phyloP scores from a whole-genome alignment of 495 filamentous ascomycete genomes.

The Neohortaea acidophila region DNA sequence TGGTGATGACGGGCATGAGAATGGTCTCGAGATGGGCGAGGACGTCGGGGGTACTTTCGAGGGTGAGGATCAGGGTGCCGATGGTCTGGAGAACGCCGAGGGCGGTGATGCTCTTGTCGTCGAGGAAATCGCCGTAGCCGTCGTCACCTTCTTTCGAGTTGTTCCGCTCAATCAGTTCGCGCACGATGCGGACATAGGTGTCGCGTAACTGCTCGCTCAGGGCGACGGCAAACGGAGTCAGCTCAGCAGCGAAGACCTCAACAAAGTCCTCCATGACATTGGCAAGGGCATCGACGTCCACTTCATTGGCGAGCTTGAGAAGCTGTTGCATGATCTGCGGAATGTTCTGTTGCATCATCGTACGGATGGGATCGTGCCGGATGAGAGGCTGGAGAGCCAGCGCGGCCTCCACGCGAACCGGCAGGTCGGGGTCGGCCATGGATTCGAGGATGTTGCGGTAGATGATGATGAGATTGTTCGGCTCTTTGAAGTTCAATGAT shows the following conservation, averaged over 20 bases:
- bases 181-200: constrained; percentile 86
- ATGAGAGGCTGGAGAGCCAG: constrained; percentile 91
- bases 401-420: constrained; percentile 86
- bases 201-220: constrained; percentile 91
- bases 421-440: constrained; percentile 82
- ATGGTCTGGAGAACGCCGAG: constrained; percentile 95
- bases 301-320: constrained; percentile 88
- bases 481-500: constrained; percentile 86
- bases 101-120: constrained; percentile 97
- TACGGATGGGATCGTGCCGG: constrained; percentile 82
- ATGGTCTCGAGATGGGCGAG: constrained; percentile 86
- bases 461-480: constrained; percentile 82
- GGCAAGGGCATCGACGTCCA: constrained; percentile 84
- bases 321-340: constrained; percentile 99
- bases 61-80: constrained; percentile 85
- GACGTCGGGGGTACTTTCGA: constrained; percentile 93
- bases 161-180: constrained; percentile 77
- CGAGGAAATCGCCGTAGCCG: constrained; percentile 80
- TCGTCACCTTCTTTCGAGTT: constrained; percentile 50
- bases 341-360: constrained; percentile 91
- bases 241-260: constrained; percentile 87
- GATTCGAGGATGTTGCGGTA: constrained; percentile 95
- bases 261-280: constrained; percentile 99
- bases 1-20: constrained; percentile 88
- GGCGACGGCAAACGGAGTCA: constrained; percentile 96